Percentiles rank a stretch among this genome's conserved stretches.
These are phyloP conservation scores for Ustilago lituana DNA, from an alignment of 1,284 basidiomycete species.

Conservation along the genomic window DNA sequence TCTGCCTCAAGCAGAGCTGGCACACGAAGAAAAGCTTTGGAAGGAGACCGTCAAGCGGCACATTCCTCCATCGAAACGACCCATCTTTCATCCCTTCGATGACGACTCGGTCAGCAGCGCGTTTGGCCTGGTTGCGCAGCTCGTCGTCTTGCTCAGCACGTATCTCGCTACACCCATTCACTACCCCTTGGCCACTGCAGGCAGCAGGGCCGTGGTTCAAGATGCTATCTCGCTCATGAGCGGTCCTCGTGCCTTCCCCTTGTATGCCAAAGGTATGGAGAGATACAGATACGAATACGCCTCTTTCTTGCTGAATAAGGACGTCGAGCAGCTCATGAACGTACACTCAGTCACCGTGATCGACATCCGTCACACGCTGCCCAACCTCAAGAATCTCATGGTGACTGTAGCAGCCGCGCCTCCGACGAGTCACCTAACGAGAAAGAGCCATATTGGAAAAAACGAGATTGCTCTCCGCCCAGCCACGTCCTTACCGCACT, in stretches of 20 bases:
- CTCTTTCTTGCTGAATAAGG: slow-evolving; percentile 94
- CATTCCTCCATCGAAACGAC: slow-evolving; percentile 4
- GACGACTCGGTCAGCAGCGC: slow-evolving; percentile 56
- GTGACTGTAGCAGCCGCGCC: slow-evolving; percentile 74
- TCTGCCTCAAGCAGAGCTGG: slow-evolving; percentile 17
- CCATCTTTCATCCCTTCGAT: slow-evolving; percentile 43
- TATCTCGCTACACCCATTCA: slow-evolving; percentile 59
- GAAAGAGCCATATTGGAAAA: slow-evolving; percentile 47
- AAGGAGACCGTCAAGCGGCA: slow-evolving; percentile 25
- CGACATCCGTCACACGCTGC: slow-evolving; percentile 93
- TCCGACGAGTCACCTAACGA: slow-evolving; percentile 32
- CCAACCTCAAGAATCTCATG: slow-evolving; percentile 92
- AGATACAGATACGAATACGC: slow-evolving; percentile 97
- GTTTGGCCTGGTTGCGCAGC: slow-evolving; percentile 60
- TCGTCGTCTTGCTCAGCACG: slow-evolving; percentile 54
- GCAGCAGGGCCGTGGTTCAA: slow-evolving; percentile 58
- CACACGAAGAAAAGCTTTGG: slow-evolving; percentile 36
- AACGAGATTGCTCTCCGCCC: slow-evolving; percentile 40
- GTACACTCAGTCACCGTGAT: slow-evolving; percentile 72
- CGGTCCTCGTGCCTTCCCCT: slow-evolving; percentile 71
- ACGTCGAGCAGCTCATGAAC: slow-evolving; percentile 77
- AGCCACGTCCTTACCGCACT: neutral
- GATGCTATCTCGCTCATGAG: slow-evolving; percentile 64
- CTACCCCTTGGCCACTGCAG: slow-evolving; percentile 60
- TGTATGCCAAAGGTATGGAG: slow-evolving; percentile 93